A percentile compares a stretch with the other conserved stretches of the same genome.
Evolutionary conservation across 805 yeast genomes (phyloP).

Genomic region (Ogataea glucozyma): DNA sequence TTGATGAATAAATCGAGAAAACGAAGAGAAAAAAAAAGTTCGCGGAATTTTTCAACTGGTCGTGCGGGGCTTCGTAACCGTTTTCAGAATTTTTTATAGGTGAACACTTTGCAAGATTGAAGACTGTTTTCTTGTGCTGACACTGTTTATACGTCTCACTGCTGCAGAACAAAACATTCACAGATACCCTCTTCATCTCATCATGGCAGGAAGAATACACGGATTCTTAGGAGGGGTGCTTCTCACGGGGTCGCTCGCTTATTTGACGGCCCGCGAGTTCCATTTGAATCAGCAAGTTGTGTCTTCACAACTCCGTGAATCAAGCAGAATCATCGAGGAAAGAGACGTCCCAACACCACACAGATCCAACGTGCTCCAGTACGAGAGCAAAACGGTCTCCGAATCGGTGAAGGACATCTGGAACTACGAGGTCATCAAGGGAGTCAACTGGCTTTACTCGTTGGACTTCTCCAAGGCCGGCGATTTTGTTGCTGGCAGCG

Average conservation of each 20-base stretch:
- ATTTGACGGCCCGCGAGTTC: conserved; percentile 60
- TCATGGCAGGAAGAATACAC: conserved; percentile 47
- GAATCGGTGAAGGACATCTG: conserved; percentile 78
- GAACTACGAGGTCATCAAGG: conserved; percentile 69
- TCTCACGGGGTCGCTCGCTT: conserved; percentile 61
- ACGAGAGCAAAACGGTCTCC: conserved; percentile 45
- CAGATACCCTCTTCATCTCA: background rate
- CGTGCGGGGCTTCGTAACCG: background rate
- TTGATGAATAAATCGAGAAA: conserved; percentile 1
- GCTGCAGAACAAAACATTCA: too few relatives aligned
- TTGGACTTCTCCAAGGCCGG: conserved; percentile 24
- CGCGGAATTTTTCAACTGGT: background rate
- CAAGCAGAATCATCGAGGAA: conserved; percentile 52
- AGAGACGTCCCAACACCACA: conserved; percentile 52
- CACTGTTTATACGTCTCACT: background rate
- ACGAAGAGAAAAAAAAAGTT: background rate
- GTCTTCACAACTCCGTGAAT: conserved; percentile 46
- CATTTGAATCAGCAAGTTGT: conserved; percentile 47
- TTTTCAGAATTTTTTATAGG: background rate
- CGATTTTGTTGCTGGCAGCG: conserved; percentile 14
- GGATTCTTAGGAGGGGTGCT: conserved; percentile 63
- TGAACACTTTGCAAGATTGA: too few relatives aligned
- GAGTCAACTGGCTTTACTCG: conserved; percentile 64
- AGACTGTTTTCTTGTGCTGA: too few relatives aligned
- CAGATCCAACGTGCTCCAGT: conserved; percentile 43